Evolutionary conservation across 257 asterid genomes (phyloP).

Genomic region (Fraxinus quadrangulata): DNA sequence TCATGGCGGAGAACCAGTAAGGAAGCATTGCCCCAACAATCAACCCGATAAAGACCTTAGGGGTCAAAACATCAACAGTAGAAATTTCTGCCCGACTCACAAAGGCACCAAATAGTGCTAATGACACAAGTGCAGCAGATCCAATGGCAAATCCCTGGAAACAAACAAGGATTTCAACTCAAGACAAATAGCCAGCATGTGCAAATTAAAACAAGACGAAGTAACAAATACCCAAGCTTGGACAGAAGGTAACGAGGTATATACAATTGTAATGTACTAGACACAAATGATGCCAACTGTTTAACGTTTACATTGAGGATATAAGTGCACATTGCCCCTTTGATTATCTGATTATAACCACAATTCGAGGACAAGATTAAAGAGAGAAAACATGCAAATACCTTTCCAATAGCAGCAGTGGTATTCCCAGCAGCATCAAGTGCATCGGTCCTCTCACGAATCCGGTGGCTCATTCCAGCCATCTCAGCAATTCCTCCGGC

Average conservation of each 20-base stretch:
- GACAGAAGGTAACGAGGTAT: background rate
- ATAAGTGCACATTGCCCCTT: too few relatives aligned
- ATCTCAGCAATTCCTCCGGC: slow-evolving; percentile 98
- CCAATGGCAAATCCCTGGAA: slow-evolving; percentile 25
- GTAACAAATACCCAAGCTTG: background rate
- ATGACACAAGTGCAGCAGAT: slow-evolving; percentile 23
- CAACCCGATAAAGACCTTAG: slow-evolving; percentile 21
- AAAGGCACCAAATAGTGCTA: slow-evolving; percentile 22
- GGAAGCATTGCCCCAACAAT: slow-evolving; percentile 18
- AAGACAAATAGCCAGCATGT: too few relatives aligned
- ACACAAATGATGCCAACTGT: background rate
- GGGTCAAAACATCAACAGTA: slow-evolving; percentile 15
- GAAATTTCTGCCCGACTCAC: slow-evolving; percentile 21
- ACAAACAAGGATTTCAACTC: background rate
- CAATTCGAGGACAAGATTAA: background rate
- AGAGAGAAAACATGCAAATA: slow-evolving; percentile 3
- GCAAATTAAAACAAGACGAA: background rate
- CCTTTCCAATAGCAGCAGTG: slow-evolving; percentile 97
- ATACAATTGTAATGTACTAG: background rate
- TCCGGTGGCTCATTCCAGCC: slow-evolving; percentile 95
- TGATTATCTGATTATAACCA: too few relatives aligned
- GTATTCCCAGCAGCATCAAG: slow-evolving; percentile 98
- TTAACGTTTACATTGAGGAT: background rate
- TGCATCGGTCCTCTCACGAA: slow-evolving; percentile 93
- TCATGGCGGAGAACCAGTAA: slow-evolving; percentile 20